Percentiles rank a stretch among this genome's conserved stretches.
Conservation (phyloP, 2,329 filamentous ascomycete genomes). For the Hypomyces rosellus region DNA sequence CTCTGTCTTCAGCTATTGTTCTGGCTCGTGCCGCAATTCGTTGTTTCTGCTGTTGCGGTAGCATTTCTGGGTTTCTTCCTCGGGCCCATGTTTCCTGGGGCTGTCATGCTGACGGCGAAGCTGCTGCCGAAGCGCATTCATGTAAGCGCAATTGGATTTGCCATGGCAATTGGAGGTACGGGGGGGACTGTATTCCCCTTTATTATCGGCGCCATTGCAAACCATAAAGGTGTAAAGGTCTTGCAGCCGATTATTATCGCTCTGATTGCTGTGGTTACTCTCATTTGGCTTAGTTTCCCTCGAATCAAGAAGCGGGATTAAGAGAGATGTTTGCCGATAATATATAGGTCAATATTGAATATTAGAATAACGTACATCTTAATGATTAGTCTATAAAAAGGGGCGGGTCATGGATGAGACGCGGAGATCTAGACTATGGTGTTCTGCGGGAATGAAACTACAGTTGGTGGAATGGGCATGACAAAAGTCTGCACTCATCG, state of each 20-base stretch:
- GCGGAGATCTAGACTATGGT: too few relatives aligned
- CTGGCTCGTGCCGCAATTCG: constrained; percentile 54
- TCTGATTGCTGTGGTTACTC: constrained; percentile 30
- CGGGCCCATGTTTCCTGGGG: constrained; percentile 67
- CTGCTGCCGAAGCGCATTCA: constrained; percentile 64
- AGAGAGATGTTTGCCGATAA: background rate
- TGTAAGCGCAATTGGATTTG: constrained; percentile 67
- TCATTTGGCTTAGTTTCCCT: constrained; percentile 32
- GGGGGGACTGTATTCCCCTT: constrained; percentile 59
- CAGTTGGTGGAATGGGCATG: too few relatives aligned
- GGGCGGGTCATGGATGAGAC: too few relatives aligned
- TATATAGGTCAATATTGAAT: too few relatives aligned
- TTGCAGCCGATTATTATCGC: constrained; percentile 45
- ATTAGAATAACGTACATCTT: too few relatives aligned
- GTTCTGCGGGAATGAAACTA: too few relatives aligned
- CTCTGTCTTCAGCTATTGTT: constrained; percentile 57
- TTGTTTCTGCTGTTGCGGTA: constrained; percentile 52
- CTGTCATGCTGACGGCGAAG: constrained; percentile 63
- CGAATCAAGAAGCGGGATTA: constrained; percentile 27
- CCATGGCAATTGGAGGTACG: constrained; percentile 63
- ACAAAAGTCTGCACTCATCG: too few relatives aligned
- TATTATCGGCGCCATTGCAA: constrained; percentile 56
- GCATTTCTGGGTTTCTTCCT: constrained; percentile 67
- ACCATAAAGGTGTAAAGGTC: constrained; percentile 40
- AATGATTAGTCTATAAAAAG: too few relatives aligned